Conservation (phyloP, 108 stramenopile genomes). For the Aureococcus anophagefferens region DNA sequence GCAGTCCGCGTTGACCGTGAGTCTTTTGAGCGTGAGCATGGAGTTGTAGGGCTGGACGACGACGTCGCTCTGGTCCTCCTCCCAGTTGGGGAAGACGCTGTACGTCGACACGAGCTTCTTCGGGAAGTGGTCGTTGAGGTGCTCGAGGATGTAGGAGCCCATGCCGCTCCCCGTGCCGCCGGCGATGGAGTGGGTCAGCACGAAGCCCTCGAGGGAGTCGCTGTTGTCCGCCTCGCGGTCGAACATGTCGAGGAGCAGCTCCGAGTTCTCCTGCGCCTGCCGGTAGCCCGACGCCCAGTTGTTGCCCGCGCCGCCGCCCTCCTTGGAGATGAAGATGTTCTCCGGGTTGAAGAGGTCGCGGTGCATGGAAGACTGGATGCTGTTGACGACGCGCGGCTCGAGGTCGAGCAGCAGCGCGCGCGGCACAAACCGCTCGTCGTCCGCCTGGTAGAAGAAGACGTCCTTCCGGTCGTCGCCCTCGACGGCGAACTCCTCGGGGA, state of each 20-base stretch:
- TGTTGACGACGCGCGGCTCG: conserved; percentile 93
- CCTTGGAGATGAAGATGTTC: conserved; percentile 83
- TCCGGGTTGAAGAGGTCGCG: conserved; percentile 89
- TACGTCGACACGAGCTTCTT: conserved; percentile 98
- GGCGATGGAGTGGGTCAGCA: conserved; percentile 89
- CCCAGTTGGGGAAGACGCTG: conserved; percentile 95
- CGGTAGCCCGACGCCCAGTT: conserved; percentile 92
- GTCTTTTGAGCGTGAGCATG: conserved; percentile 83
- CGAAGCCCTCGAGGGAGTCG: conserved; percentile 96
- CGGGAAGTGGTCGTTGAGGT: conserved; percentile 95
- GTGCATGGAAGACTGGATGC: conserved; percentile 59
- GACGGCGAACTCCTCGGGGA: conserved; percentile 55
- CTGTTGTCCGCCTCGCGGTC: conserved; percentile 92
- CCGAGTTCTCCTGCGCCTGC: conserved; percentile 79
- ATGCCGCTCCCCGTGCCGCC: conserved; percentile 97
- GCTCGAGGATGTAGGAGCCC: conserved; percentile 89
- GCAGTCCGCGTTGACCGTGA: conserved; percentile 95
- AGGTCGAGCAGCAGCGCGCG: conserved; percentile 88
- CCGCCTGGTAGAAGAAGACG: conserved; percentile 94
- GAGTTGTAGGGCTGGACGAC: conserved; percentile 99
- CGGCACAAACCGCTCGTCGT: conserved; percentile 88
- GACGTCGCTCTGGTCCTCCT: conserved; percentile 77
- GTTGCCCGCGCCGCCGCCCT: conserved; percentile 98
- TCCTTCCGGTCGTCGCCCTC: conserved; percentile 90
- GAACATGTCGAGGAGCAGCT: conserved; percentile 95